Base-by-base conservation (phyloP, 1,139 yeast genomes). In the Lodderomyces margitis region DNA sequence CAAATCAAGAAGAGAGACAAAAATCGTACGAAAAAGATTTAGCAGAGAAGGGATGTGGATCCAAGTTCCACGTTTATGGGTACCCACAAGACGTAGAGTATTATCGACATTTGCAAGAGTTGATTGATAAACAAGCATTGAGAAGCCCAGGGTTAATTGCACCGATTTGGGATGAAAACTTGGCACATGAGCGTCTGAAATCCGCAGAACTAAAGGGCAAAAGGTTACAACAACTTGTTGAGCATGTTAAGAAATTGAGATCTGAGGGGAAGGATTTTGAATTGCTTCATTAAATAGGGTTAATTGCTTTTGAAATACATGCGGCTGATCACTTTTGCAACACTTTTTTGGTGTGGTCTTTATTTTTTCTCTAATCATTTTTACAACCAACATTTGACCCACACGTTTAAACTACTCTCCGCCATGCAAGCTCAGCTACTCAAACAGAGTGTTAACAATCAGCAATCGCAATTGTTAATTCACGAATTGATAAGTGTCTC, bases 401-500 rank as follows among this genome's bases (percentile, higher is more conserved):
- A 21, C 28, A n/a, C 15, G 12, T 12, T 14, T 16, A 12, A 15
- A 7, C 4, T 7, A 24, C 16, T 12, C 16, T 12, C 10, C 24
- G 5, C 15, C 24, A 46, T 42, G 47, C 46, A 46, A 17, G 46
- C 48, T 19, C 63, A 58, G 44, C 37, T 53, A 36, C 41, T 4
- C 39, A 46, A 24, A 40, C 47, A 19, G 38, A 45, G 8, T 47
- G 42, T 58, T 3, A 53, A 61, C 1, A 46, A 52, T 1, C 58
- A 58, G 24, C 70, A 69, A 48, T 65, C 73, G 6, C 70, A 68
- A 43, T 63, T 62, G 46, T 52, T 73, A 43, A 58, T 74, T 4
- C 69, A 73, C 37, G 67, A 75, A 4, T 62, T 74, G 57, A 51
- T 75, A 21, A 57, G 64, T 3, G 71, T 74, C 66, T 70, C 79